phyloP scores from a whole-genome alignment of 345 rosid genomes.

The Abelmoschus esculentus region DNA sequence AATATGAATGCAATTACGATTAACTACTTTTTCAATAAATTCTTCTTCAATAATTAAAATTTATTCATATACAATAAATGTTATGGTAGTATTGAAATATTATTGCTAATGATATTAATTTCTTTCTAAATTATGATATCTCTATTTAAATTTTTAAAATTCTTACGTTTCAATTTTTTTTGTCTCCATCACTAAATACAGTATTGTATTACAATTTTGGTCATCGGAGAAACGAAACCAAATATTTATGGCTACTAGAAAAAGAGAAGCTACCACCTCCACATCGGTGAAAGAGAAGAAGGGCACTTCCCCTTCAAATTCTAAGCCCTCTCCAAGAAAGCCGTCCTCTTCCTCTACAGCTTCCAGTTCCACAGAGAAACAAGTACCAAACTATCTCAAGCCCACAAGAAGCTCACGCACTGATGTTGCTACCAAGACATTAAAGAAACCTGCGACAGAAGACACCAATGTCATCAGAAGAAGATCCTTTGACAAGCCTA shows the following conservation, averaged over 20 bases:
- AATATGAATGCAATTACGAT: too few species aligned
- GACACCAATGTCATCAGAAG: slow-evolving; percentile 44
- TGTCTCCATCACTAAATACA: too few species aligned
- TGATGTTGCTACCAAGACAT: slow-evolving; percentile 24
- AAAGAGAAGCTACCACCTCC: slow-evolving; percentile 1
- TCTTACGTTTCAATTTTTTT: too few species aligned
- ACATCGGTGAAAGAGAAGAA: slow-evolving; percentile 30
- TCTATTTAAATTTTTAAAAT: too few species aligned
- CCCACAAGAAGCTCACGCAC: slow-evolving; percentile 50
- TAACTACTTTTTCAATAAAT: too few species aligned
- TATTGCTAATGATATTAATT: too few species aligned
- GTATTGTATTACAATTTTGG: too few species aligned
- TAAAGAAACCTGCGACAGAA: slow-evolving; percentile 30
- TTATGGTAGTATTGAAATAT: too few species aligned
- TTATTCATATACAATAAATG: too few species aligned
- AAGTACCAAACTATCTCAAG: slow-evolving; percentile 50
- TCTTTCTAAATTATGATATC: too few species aligned
- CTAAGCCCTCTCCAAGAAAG: slow-evolving; percentile 18
- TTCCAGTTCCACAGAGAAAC: slow-evolving; percentile 21
- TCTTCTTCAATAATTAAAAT: too few species aligned
- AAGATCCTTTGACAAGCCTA: slow-evolving; percentile 74
- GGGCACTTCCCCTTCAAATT: slow-evolving; percentile 16
- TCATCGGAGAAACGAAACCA: background rate
- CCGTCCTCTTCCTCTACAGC: slow-evolving; percentile 11
- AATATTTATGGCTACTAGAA: slow-evolving; percentile 36